A percentile compares a stretch with the other conserved stretches of the same genome.
phyloP scores from a whole-genome alignment of 495 filamentous ascomycete species.

The Aspergillus incahuasiensis region DNA sequence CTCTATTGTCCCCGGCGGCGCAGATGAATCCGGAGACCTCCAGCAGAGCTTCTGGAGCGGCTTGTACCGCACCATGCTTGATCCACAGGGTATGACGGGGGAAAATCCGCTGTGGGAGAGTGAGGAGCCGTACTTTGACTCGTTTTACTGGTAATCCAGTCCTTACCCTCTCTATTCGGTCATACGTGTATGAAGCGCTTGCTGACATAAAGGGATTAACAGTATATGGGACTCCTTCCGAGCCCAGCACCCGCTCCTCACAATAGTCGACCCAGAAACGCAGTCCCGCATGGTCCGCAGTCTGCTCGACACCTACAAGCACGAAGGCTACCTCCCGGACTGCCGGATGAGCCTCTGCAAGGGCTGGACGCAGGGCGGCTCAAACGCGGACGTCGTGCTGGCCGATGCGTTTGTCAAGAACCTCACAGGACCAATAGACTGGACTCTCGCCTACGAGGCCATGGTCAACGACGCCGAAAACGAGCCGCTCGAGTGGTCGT shows the following conservation, averaged over 20 bases:
- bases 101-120: constrained; percentile 70
- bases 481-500: constrained; percentile 61
- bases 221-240: constrained; percentile 61
- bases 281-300: constrained; percentile 64
- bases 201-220: not conserved
- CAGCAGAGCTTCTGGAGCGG: constrained; percentile 55
- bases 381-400: constrained; percentile 69
- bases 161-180: not conserved
- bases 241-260: constrained; percentile 59
- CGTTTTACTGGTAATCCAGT: constrained; percentile 50
- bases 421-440: constrained; percentile 56
- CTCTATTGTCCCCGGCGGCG: constrained; percentile 17
- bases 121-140: constrained; percentile 58
- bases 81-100: constrained; percentile 69
- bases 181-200: constrained; percentile 13
- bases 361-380: constrained; percentile 68
- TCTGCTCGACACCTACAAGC: constrained; percentile 65
- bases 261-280: constrained; percentile 57
- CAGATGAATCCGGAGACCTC: constrained; percentile 36
- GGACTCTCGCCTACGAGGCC: constrained; percentile 64
- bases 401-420: constrained; percentile 74
- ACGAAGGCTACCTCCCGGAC: constrained; percentile 67
- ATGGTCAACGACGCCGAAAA: constrained; percentile 67
- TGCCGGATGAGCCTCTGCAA: constrained; percentile 69
- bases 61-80: constrained; percentile 54